These are phyloP conservation scores for Fabrea salina DNA, from an alignment of 169 alveolate genomes.

Conservation along the genomic window DNA sequence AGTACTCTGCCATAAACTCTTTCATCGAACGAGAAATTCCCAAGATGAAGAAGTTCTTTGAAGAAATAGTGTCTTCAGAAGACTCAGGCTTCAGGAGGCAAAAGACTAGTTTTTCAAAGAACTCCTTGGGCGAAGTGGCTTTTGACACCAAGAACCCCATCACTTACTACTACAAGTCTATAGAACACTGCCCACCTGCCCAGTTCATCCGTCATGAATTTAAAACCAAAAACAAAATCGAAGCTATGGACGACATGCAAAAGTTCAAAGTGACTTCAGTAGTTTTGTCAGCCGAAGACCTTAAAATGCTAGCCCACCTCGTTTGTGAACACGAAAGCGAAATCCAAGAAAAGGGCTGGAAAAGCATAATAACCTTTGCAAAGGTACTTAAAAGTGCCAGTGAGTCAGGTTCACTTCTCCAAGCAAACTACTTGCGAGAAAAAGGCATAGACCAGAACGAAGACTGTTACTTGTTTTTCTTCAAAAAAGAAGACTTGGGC, in stretches of 20 bases:
- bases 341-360: slow-evolving; percentile 11
- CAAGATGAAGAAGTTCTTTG: neutral
- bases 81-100: neutral
- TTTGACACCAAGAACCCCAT: too few species aligned
- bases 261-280: neutral
- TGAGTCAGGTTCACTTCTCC: neutral
- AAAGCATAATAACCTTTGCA: neutral
- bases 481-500: neutral
- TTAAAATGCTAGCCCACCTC: neutral
- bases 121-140: too few species aligned
- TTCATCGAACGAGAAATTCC: neutral
- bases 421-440: neutral
- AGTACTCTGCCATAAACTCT: slow-evolving; percentile 1
- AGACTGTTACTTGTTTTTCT: neutral
- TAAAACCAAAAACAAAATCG: neutral
- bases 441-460: neutral
- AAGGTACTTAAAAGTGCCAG: neutral
- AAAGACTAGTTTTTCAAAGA: neutral
- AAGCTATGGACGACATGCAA: slow-evolving; percentile 17
- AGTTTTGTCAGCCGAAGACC: neutral
- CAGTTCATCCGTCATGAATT: too few species aligned
- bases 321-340: neutral
- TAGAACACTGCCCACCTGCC: too few species aligned
- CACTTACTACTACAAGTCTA: too few species aligned
- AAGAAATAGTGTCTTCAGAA: slow-evolving; percentile 2